Evolutionary conservation across 2,329 filamentous ascomycete species (phyloP), one percentile per base, ranked within the genome.

Genomic region (Zalaria sp.): DNA sequence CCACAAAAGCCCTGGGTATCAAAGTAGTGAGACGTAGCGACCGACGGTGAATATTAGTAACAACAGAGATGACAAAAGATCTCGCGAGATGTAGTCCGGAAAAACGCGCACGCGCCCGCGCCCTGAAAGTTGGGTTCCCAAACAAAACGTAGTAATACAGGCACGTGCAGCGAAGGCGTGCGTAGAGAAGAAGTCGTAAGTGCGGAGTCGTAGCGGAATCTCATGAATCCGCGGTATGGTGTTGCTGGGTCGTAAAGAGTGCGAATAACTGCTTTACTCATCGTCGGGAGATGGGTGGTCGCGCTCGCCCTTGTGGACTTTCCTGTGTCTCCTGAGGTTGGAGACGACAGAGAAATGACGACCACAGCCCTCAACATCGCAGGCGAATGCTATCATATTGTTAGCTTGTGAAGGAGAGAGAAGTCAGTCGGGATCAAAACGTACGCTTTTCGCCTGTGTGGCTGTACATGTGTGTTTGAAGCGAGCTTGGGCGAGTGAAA

Each of bases 381-480:
- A 96, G 25, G 81, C 81, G 57, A 94, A 96, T 50, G 91, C 88
- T 95, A 57, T 43, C 47, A 40, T 38, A 28, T 26, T 35, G 45
- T 56, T 44, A 57, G 51, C 32, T 39, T 40, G n/a, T 28, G 5
- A 32, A 25, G n/a, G n/a, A n/a, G n/a, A 7, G 7, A n/a, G 2
- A 32, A 7, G 29, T 7, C 29, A 43, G 9, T 32, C 27, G 40
- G 27, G 25, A 25, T 3, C 0, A 35, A 27, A 18, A 79, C 87
- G 73, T 77, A 94, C 87, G 89, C 69, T 96, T 96, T 64, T 96
- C 89, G 58, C 89, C 89, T 43, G 89, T 96, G 58, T 96, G 89
- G 64, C 87, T 94, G 66, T 95, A 95, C 83, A 95, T 95, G 60
- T 96, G 89, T 28, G 89, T 96, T 60, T 95, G 89, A 34, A 96